Base-by-base conservation (phyloP, 176 grass and related monocot genomes). In the Eleusine coracana region DNA sequence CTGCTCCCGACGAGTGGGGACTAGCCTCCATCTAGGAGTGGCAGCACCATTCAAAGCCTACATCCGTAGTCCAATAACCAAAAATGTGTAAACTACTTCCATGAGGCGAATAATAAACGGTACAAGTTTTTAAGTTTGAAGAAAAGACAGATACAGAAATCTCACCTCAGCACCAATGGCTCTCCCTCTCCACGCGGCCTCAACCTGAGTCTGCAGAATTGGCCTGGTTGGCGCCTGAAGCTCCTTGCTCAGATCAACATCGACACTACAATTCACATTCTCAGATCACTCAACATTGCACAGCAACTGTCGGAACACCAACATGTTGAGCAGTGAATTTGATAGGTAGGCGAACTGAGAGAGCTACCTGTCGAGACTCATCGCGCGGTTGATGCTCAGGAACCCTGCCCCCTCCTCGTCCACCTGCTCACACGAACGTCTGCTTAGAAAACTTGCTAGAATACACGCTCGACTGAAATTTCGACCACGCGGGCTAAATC, bases 221-320 rank as follows among this genome's bases (percentile, higher is more conserved):
- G 93, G 89, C 85, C 88, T 93, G 45, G 85, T 73, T 17, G 93
- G 93, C 27, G 72, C 86, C 82, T 71, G 82, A 88, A 99, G 91
- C 88, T 99, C 96, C 74, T 96, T 89, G 78, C 93, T 99, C 76
- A 99, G 86, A 85, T 99, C 96, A 83, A 96, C 85, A 40, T 99
- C 93, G 66, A 99, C 70, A 48, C 96, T 99, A 73, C 52, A 89
- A 86, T 39, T 59, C 46, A 51, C 49, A 81, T 18, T 10, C 41
- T 31, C 38, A 70, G 23, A 74, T 65, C 37, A 83, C 31, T 66
- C 45, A 81, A 12, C 28, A 14, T 16, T 25, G 63, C 75, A 44
- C 44, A 73, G 70, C 25, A 75, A 71, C 23, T n/a, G 46, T 78
- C 5, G 5, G 1, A 75, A 75, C 34, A 77, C 59, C 23, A 84